Evolutionary conservation across 2,329 filamentous ascomycete genomes (phyloP).

Genomic region (Hypoxylon sp.): DNA sequence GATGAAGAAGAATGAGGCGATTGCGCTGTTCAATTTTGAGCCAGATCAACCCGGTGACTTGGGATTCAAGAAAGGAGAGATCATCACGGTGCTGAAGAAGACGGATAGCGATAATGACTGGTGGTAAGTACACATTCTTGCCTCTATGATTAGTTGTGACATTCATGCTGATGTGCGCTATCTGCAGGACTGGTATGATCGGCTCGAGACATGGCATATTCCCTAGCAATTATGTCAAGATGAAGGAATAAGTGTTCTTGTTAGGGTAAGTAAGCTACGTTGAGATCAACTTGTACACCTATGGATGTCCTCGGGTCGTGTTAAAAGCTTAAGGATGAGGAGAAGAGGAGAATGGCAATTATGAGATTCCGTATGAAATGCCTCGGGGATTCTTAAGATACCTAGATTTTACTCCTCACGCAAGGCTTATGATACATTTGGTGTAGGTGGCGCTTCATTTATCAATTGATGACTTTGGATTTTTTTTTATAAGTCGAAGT

Average conservation of each 20-base stretch:
- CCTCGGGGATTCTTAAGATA: slow-evolving; percentile 31
- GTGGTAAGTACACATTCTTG: slow-evolving; percentile 74
- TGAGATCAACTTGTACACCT: slow-evolving; percentile 8
- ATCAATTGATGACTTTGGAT: slow-evolving; percentile 13
- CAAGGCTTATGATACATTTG: slow-evolving; percentile 27
- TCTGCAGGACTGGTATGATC: slow-evolving; percentile 84
- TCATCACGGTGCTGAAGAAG: slow-evolving; percentile 95
- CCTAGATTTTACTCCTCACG: slow-evolving; percentile 37
- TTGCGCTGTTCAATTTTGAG: slow-evolving; percentile 95
- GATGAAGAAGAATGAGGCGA: slow-evolving; percentile 81
- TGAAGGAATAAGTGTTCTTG: slow-evolving; percentile 60
- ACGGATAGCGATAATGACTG: slow-evolving; percentile 96
- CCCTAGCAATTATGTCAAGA: slow-evolving; percentile 84
- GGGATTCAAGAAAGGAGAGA: slow-evolving; percentile 96
- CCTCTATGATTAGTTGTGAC: neutral
- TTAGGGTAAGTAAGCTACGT: neutral
- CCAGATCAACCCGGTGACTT: slow-evolving; percentile 93
- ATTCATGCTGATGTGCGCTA: slow-evolving; percentile 5
- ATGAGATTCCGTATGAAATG: slow-evolving; percentile 38
- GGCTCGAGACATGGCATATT: slow-evolving; percentile 91
- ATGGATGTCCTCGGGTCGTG: slow-evolving; percentile 24
- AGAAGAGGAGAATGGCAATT: slow-evolving; percentile 21
- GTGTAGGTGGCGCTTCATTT: slow-evolving; percentile 24
- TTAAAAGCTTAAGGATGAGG: slow-evolving; percentile 4
- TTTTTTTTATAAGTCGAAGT: neutral